These are phyloP conservation scores for Globisporangium heterothallicum DNA, from an alignment of 352 stramenopile genomes.

Conservation along the genomic window DNA sequence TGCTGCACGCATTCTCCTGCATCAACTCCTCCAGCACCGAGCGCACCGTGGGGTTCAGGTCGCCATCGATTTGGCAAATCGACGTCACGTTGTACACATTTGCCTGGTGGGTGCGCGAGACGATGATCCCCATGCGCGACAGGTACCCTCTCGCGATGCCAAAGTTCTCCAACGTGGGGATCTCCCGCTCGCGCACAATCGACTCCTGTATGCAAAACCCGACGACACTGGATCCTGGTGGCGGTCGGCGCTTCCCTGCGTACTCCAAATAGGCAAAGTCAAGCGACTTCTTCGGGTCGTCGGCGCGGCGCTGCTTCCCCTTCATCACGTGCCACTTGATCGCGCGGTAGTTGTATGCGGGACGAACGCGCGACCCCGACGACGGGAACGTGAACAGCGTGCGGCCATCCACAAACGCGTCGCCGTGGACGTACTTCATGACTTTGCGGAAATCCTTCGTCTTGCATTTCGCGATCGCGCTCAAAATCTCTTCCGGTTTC, in stretches of 20 bases:
- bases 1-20: conserved; percentile 53
- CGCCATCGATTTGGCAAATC: conserved; percentile 67
- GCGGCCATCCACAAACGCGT: conserved; percentile 54
- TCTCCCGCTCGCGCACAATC: conserved; percentile 49
- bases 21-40: conserved; percentile 55
- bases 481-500: conserved; percentile 48
- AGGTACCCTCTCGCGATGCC: conserved; percentile 54
- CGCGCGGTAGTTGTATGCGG: conserved; percentile 50
- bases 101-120: conserved; percentile 66
- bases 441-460: conserved; percentile 59
- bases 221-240: conserved; percentile 39
- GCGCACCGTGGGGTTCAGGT: conserved; percentile 24
- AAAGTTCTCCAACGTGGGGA: conserved; percentile 58
- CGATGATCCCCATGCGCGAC: conserved; percentile 58
- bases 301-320: conserved; percentile 5
- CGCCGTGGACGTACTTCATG: conserved; percentile 52
- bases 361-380: conserved; percentile 32
- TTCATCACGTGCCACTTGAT: conserved; percentile 57
- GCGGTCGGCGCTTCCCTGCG: conserved; percentile 44
- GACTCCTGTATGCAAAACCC: conserved; percentile 80
- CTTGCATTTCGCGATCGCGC: conserved; percentile 45
- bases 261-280: conserved; percentile 79
- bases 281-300: conserved; percentile 10
- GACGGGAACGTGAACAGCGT: conserved; percentile 69
- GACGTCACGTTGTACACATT: conserved; percentile 67